A percentile compares a stretch with the other conserved stretches of the same genome.
phyloP scores from a whole-genome alignment of 202 grass and related monocot genomes.

The Panicum hallii region DNA sequence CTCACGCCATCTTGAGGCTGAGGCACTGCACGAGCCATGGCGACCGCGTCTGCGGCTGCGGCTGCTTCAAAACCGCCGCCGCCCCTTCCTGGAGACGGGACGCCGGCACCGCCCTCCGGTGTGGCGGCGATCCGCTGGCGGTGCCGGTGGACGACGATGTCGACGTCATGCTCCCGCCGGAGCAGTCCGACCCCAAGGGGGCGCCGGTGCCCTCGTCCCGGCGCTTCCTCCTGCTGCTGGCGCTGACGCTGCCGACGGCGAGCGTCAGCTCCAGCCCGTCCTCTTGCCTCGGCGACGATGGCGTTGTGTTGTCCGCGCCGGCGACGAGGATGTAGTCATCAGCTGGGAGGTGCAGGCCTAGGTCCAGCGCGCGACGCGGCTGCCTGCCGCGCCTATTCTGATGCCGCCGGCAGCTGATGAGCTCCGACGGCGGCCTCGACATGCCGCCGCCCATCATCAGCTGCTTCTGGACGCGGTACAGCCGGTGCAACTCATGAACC shows the following conservation, averaged over 20 bases:
- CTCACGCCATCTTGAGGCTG: slow-evolving; percentile 62
- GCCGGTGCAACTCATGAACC: slow-evolving; percentile 82
- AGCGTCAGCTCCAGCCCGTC: slow-evolving; percentile 77
- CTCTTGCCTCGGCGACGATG: slow-evolving; percentile 21
- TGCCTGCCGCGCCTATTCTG: slow-evolving; percentile 38
- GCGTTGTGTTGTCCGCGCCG: not conserved
- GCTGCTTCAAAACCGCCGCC: not conserved
- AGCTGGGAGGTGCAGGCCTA: slow-evolving; percentile 43
- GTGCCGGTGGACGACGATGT: slow-evolving; percentile 45
- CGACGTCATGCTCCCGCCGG: slow-evolving; percentile 46
- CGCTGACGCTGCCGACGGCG: slow-evolving; percentile 47
- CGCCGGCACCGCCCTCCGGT: slow-evolving; percentile 24
- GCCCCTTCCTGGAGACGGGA: slow-evolving; percentile 53
- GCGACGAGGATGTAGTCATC: slow-evolving; percentile 44
- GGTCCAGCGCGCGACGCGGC: slow-evolving; percentile 45
- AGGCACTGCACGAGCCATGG: slow-evolving; percentile 63
- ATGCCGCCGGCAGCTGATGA: slow-evolving; percentile 24
- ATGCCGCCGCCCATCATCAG: slow-evolving; percentile 56
- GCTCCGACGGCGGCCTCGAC: slow-evolving; percentile 24
- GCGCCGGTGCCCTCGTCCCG: not conserved
- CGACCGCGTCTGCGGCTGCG: slow-evolving; percentile 24
- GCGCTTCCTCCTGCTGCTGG: not conserved
- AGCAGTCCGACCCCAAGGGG: slow-evolving; percentile 38
- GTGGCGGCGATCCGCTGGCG: slow-evolving; percentile 2
- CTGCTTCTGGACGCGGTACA: slow-evolving; percentile 85